Conservation (phyloP, 1,284 basidiomycete species). For the Leccinum fallax region DNA sequence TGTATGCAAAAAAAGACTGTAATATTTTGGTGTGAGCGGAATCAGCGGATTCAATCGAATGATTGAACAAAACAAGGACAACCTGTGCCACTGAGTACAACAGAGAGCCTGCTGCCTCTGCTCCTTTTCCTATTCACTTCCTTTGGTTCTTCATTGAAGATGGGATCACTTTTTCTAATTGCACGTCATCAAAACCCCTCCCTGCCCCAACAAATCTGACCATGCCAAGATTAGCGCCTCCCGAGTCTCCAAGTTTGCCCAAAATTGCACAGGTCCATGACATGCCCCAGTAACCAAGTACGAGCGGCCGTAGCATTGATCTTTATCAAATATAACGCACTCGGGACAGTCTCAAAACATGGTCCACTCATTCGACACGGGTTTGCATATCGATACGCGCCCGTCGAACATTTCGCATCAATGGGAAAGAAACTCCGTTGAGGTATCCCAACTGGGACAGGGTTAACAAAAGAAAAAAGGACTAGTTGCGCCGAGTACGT, state of each 20-base stretch:
- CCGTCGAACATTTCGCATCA: background rate
- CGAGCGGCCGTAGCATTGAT: background rate
- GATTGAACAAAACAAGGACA: background rate
- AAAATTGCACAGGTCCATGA: background rate
- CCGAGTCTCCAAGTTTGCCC: background rate
- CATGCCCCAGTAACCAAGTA: background rate
- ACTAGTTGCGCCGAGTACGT: background rate
- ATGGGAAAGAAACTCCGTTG: background rate
- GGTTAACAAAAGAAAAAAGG: background rate
- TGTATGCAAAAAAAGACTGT: background rate
- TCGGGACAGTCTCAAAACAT: background rate
- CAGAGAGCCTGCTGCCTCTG: background rate
- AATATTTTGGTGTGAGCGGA: background rate
- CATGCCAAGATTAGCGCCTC: background rate
- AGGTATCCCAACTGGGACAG: background rate
- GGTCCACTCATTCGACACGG: background rate
- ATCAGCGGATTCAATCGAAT: background rate
- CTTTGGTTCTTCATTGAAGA: background rate
- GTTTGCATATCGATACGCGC: background rate
- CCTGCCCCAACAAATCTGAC: background rate
- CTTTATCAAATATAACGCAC: background rate
- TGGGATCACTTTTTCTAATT: background rate
- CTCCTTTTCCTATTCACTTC: background rate
- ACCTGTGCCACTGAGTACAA: background rate
- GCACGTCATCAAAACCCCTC: background rate